Percentiles rank a stretch among this genome's conserved stretches.
Evolutionary conservation across 768 basidiomycete species (phyloP).

Genomic region (Pleurotus tuoliensis): DNA sequence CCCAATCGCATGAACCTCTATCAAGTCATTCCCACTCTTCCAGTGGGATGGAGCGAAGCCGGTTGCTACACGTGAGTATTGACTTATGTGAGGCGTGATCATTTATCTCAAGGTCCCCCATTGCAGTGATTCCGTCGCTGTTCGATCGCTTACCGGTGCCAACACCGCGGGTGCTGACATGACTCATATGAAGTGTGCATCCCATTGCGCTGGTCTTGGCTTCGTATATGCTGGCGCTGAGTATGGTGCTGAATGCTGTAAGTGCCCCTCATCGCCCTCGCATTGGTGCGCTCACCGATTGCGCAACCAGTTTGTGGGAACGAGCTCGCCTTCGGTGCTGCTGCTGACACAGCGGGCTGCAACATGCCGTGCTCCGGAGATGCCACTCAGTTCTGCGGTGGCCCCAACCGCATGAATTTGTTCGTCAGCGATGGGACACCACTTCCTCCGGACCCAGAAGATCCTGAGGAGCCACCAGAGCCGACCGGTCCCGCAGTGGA

Average conservation of each 20-base stretch:
- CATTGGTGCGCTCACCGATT: background rate
- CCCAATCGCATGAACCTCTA: conserved; percentile 1
- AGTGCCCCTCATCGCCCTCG: background rate
- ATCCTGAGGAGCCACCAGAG: background rate
- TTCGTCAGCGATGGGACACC: conserved; percentile 4
- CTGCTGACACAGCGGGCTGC: conserved; percentile 1
- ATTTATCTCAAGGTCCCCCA: background rate
- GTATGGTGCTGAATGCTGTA: conserved; percentile 11
- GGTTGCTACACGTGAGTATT: conserved; percentile 14
- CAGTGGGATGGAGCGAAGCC: conserved; percentile 3
- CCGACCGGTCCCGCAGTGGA: background rate
- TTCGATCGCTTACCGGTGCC: conserved; percentile 7
- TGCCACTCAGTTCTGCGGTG: conserved; percentile 4
- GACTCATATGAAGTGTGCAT: conserved; percentile 10
- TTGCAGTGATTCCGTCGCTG: conserved; percentile 10
- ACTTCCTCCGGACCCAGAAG: conserved; percentile 2
- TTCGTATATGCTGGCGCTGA: conserved; percentile 12
- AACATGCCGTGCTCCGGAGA: conserved; percentile 6
- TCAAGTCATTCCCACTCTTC: background rate
- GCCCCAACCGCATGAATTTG: conserved; percentile 3
- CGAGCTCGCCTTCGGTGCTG: background rate
- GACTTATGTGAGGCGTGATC: background rate
- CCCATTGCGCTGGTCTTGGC: conserved; percentile 10
- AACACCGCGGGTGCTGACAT: conserved; percentile 6
- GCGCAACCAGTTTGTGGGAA: background rate